Evolutionary conservation across 331 rosid genomes (phyloP).

Genomic region (Quercus lobata): DNA sequence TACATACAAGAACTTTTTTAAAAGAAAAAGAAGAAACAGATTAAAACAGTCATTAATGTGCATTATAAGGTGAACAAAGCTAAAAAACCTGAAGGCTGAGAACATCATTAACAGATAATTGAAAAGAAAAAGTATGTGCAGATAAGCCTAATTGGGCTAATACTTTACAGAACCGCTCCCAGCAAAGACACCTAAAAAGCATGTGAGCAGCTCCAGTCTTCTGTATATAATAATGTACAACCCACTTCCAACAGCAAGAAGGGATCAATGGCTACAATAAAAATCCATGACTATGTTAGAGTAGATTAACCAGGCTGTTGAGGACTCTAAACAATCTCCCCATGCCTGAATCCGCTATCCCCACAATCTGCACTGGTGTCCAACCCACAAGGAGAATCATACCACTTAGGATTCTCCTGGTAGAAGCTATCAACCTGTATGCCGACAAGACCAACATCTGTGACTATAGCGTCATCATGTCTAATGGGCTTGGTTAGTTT

Average conservation of each 20-base stretch:
- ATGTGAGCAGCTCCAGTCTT: slow-evolving; percentile 63
- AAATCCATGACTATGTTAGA: slow-evolving; percentile 57
- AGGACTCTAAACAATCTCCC: slow-evolving; percentile 75
- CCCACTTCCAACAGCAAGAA: slow-evolving; percentile 57
- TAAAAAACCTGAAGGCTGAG: slow-evolving; percentile 33
- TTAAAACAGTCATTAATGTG: slow-evolving; percentile 26
- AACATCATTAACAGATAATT: slow-evolving; percentile 41
- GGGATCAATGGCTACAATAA: slow-evolving; percentile 35
- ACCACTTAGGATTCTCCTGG: slow-evolving; percentile 92
- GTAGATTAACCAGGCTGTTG: slow-evolving; percentile 35
- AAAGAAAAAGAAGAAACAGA: slow-evolving; percentile 24
- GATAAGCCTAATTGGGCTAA: slow-evolving; percentile 51
- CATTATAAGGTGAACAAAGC: slow-evolving; percentile 25
- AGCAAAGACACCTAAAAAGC: slow-evolving; percentile 51
- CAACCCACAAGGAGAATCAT: slow-evolving; percentile 96
- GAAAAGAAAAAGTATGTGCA: slow-evolving; percentile 56
- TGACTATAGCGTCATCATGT: slow-evolving; percentile 73
- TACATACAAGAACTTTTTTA: slow-evolving; percentile 21
- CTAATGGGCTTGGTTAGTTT: slow-evolving; percentile 85
- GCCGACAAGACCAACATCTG: slow-evolving; percentile 92
- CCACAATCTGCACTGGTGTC: slow-evolving; percentile 87
- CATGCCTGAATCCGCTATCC: slow-evolving; percentile 83
- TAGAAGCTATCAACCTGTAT: slow-evolving; percentile 95
- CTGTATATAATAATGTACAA: slow-evolving; percentile 92
- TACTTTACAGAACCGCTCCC: slow-evolving; percentile 77